These are phyloP conservation scores for Jacaranda copaia DNA, from an alignment of 257 asterid genomes.

Conservation along the genomic window DNA sequence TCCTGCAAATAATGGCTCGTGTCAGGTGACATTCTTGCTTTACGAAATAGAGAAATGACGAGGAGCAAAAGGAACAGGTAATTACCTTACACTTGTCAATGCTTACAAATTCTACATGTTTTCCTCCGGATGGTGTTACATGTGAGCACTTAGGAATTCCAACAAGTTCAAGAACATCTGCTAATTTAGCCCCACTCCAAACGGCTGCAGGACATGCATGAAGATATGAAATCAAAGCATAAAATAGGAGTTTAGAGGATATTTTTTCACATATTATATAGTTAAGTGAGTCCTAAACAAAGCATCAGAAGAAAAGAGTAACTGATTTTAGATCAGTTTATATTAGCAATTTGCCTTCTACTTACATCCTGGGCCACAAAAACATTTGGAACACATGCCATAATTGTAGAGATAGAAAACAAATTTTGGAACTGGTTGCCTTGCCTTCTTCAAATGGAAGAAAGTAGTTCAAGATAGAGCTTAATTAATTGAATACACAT, in stretches of 20 bases:
- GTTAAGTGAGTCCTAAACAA: slow-evolving; percentile 13
- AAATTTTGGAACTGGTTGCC: too few species aligned
- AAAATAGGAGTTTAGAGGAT: not conserved
- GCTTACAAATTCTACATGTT: slow-evolving; percentile 95
- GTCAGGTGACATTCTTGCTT: slow-evolving; percentile 29
- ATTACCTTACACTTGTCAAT: slow-evolving; percentile 95
- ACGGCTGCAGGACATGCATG: slow-evolving; percentile 64
- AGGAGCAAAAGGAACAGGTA: slow-evolving; percentile 19
- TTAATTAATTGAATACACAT: too few species aligned
- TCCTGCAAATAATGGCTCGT: slow-evolving; percentile 56
- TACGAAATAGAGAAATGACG: slow-evolving; percentile 16
- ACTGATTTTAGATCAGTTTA: slow-evolving; percentile 4
- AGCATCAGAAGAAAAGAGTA: slow-evolving; percentile 23
- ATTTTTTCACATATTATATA: slow-evolving; percentile 7
- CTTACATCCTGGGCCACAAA: not conserved
- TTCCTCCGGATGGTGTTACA: slow-evolving; percentile 72
- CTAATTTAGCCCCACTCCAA: slow-evolving; percentile 94
- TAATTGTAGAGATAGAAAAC: too few species aligned
- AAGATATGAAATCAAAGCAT: slow-evolving; percentile 26
- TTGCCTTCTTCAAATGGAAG: too few species aligned
- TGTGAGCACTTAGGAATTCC: slow-evolving; percentile 77
- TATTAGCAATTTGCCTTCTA: not conserved
- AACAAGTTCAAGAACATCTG: slow-evolving; percentile 86
- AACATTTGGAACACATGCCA: not conserved
- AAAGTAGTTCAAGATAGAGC: too few species aligned